Conservation (phyloP, 805 yeast species). For the Yamadazyma philogaea region DNA sequence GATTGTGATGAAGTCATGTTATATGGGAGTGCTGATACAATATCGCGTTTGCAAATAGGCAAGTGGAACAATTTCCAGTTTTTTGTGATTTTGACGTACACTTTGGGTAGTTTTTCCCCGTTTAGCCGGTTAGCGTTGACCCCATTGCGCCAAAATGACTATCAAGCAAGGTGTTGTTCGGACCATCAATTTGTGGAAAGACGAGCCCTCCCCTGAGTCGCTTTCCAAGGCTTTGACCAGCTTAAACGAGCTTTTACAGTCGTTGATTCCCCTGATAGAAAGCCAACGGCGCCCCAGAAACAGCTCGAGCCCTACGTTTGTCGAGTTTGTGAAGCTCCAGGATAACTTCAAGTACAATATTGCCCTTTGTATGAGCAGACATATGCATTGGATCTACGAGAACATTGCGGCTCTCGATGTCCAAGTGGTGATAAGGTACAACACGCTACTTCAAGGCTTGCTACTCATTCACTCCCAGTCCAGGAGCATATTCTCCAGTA, state of each 20-base stretch:
- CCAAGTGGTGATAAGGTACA: constrained; percentile 17
- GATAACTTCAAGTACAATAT: constrained; percentile 53
- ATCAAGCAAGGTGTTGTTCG: neutral
- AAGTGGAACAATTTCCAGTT: neutral
- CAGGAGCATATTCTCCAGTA: constrained; percentile 45
- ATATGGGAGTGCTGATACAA: neutral
- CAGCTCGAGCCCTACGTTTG: neutral
- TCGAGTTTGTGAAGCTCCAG: constrained; percentile 44
- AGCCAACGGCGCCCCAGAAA: constrained; percentile 6
- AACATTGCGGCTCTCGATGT: constrained; percentile 7
- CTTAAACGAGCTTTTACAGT: constrained; percentile 17
- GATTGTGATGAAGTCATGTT: constrained; percentile 15
- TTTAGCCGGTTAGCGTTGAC: no score
- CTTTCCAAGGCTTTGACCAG: constrained; percentile 15
- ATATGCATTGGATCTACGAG: constrained; percentile 11
- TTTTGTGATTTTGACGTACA: no score
- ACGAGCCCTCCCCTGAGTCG: neutral
- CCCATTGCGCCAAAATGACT: no score
- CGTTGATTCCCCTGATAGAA: constrained; percentile 15
- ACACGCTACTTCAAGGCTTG: constrained; percentile 54
- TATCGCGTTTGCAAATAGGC: neutral
- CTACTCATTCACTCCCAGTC: constrained; percentile 57
- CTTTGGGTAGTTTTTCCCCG: neutral
- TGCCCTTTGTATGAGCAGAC: constrained; percentile 19
- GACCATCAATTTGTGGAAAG: constrained; percentile 1